These are phyloP conservation scores for Barnettozyma californica DNA, from an alignment of 805 yeast genomes.

Conservation along the genomic window DNA sequence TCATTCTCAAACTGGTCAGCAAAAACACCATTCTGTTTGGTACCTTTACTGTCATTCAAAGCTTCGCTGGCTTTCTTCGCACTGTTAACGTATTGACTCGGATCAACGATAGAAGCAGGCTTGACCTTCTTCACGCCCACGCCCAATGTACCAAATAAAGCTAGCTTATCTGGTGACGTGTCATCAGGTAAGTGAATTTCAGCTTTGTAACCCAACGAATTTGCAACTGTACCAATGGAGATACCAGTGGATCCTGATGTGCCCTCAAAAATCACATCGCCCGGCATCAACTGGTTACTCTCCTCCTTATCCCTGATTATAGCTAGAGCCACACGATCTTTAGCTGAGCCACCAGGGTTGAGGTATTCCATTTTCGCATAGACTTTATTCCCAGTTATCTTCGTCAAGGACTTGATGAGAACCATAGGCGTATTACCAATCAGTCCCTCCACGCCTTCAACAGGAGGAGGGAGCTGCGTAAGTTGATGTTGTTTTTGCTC, in stretches of 20 bases:
- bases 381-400: conserved; percentile 71
- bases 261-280: conserved; percentile 85
- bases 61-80: conserved; percentile 65
- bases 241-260: conserved; percentile 97
- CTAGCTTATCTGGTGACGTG: conserved; percentile 79
- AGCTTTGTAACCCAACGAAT: conserved; percentile 81
- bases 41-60: conserved; percentile 32
- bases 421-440: conserved; percentile 91
- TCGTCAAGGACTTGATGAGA: conserved; percentile 62
- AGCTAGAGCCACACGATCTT: conserved; percentile 88
- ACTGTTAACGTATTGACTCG: conserved; percentile 85
- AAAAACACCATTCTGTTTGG: conserved; percentile 58
- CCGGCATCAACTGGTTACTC: conserved; percentile 48
- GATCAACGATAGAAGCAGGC: conserved; percentile 94
- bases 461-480: conserved; percentile 27
- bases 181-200: conserved; percentile 96
- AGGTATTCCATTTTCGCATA: conserved; percentile 81
- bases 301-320: conserved; percentile 67
- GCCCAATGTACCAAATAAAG: conserved; percentile 66
- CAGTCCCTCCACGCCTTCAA: conserved; percentile 63
- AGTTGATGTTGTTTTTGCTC: conserved; percentile 8
- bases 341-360: conserved; percentile 95
- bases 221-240: conserved; percentile 84
- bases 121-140: conserved; percentile 81
- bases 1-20: conserved; percentile 96